phyloP scores from a whole-genome alignment of 768 basidiomycete genomes.

The Boletus insuetus region DNA sequence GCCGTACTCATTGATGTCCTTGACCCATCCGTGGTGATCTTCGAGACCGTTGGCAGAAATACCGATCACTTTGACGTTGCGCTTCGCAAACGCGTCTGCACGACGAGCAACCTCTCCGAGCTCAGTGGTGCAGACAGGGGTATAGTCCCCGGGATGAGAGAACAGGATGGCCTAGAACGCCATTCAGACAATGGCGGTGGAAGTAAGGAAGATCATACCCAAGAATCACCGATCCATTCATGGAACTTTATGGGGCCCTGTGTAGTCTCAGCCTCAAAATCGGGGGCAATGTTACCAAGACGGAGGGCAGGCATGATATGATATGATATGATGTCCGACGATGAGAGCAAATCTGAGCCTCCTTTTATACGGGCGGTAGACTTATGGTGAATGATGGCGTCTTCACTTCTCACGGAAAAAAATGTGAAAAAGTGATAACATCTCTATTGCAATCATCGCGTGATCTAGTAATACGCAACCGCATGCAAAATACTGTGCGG shows the following conservation, averaged over 20 bases:
- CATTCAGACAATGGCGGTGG: neutral
- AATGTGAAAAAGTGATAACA: neutral
- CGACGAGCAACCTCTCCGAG: constrained; percentile 94
- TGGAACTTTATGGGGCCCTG: constrained; percentile 87
- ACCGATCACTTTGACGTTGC: constrained; percentile 91
- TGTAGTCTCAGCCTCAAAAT: constrained; percentile 91
- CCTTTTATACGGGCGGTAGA: constrained; percentile 2
- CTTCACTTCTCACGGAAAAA: constrained; percentile 58
- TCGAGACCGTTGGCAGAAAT: constrained; percentile 88
- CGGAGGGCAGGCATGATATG: constrained; percentile 53
- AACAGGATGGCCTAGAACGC: constrained; percentile 76
- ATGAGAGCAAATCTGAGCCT: constrained; percentile 1
- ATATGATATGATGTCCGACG: constrained; percentile 9
- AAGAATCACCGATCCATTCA: constrained; percentile 85
- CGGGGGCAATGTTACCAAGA: constrained; percentile 85
- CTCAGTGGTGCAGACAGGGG: constrained; percentile 96
- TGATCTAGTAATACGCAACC: constrained; percentile 79
- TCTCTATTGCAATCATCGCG: constrained; percentile 22
- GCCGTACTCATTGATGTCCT: constrained; percentile 85
- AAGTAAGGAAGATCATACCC: constrained; percentile 51
- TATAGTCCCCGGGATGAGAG: constrained; percentile 93
- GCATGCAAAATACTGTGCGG: constrained; percentile 91
- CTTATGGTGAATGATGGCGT: constrained; percentile 45
- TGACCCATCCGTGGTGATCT: constrained; percentile 84
- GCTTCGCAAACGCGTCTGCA: constrained; percentile 76